Evolutionary conservation across 2,329 filamentous ascomycete species (phyloP).

Genomic region (Trichoderma brevicompactum): DNA sequence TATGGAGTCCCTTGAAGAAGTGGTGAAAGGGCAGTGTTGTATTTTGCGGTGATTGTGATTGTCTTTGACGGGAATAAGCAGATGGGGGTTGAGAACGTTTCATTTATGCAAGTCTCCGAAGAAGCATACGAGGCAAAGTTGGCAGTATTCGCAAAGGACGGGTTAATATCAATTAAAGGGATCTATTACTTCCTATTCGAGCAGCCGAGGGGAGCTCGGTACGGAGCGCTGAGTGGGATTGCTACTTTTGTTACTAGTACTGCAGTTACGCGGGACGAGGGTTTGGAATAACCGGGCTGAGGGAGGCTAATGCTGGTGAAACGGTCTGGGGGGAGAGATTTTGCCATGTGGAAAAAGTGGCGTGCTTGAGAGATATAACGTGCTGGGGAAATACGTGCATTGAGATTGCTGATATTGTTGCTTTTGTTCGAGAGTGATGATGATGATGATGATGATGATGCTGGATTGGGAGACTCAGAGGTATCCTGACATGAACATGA

Average conservation of each 20-base stretch:
- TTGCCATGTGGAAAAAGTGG: slow-evolving; percentile 13
- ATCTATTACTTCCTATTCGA: slow-evolving; percentile 4
- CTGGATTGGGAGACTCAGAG: too few relatives aligned
- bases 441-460: too few relatives aligned
- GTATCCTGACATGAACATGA: too few relatives aligned
- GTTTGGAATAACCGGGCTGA: not conserved
- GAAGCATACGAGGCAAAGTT: not conserved
- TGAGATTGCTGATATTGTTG: too few relatives aligned
- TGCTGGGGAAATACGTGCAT: too few relatives aligned
- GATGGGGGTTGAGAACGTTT: too few relatives aligned
- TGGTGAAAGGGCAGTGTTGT: not conserved
- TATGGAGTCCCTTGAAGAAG: not conserved
- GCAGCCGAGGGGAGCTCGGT: not conserved
- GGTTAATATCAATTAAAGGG: not conserved
- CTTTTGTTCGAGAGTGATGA: not conserved
- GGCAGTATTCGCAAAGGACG: not conserved
- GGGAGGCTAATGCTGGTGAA: slow-evolving; percentile 13
- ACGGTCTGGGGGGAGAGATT: slow-evolving; percentile 1
- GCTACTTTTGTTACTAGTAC: too few relatives aligned
- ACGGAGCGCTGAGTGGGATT: slow-evolving; percentile 3
- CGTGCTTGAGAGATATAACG: not conserved
- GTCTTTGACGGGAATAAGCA: too few relatives aligned
- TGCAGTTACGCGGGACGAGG: not conserved
- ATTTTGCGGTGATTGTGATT: not conserved
- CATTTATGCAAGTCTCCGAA: too few relatives aligned